Evolutionary conservation across 164 flowering plant genomes (phyloP).

Genomic region (Hamamelis virginiana): DNA sequence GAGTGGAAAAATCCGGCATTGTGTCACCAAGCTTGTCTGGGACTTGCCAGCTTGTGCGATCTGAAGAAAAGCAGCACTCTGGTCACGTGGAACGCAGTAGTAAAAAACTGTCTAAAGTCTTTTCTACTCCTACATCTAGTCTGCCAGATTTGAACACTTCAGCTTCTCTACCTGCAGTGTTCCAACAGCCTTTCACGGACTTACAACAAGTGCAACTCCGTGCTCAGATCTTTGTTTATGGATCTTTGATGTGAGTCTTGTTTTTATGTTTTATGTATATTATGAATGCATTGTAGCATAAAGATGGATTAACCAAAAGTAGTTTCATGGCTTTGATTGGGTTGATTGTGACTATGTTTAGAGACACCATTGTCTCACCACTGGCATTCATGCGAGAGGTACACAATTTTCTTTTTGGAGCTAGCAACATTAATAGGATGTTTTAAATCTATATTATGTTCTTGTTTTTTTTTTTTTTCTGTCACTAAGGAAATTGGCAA

Average conservation of each 20-base stretch:
- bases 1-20: conserved; percentile 29
- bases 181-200: conserved; percentile 82
- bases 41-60: conserved; percentile 31
- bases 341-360: neutral
- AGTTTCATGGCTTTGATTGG: neutral
- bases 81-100: conserved; percentile 29
- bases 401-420: too few relatives aligned
- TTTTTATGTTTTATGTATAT: neutral
- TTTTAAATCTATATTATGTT: neutral
- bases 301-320: neutral
- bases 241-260: conserved; percentile 85
- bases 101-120: conserved; percentile 35
- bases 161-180: conserved; percentile 38
- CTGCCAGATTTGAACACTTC: conserved; percentile 71
- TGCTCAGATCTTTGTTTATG: conserved; percentile 98
- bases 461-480: neutral
- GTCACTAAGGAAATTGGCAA: neutral
- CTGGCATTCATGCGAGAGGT: neutral
- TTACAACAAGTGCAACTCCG: conserved; percentile 95
- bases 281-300: neutral
- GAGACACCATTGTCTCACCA: neutral
- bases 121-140: conserved; percentile 41
- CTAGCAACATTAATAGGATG: too few relatives aligned
- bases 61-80: conserved; percentile 35
- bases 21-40: conserved; percentile 30